Conservation (phyloP, 129 eudicot genomes). For the Centella asiatica region DNA sequence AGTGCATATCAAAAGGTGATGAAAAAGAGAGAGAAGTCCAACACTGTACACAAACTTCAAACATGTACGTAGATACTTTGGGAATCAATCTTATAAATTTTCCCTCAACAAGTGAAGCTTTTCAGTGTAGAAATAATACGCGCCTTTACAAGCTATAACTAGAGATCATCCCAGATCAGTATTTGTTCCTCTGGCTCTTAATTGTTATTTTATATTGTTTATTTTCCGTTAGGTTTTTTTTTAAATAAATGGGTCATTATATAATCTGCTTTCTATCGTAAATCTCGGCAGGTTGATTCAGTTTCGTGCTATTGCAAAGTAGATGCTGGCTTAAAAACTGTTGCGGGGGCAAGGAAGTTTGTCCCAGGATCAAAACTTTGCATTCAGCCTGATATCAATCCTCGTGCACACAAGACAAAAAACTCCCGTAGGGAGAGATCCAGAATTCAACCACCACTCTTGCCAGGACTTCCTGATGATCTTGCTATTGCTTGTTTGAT, state of each 20-base stretch:
- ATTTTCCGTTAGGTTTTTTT: neutral
- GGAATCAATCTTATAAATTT: no score
- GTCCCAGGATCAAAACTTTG: conserved; percentile 94
- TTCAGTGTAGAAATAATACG: neutral
- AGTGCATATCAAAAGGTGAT: no score
- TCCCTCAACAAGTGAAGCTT: neutral
- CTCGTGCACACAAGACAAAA: conserved; percentile 69
- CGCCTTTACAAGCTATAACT: neutral
- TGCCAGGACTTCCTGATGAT: conserved; percentile 92
- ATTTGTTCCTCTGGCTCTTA: neutral
- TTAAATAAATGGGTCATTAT: neutral
- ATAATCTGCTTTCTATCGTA: neutral
- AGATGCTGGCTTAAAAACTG: conserved; percentile 85
- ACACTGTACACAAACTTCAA: neutral
- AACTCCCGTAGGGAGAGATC: conserved; percentile 69
- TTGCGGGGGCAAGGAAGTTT: conserved; percentile 89
- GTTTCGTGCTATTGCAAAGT: conserved; percentile 96
- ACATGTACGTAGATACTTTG: neutral
- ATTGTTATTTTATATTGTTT: neutral
- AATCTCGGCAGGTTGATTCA: conserved; percentile 70
- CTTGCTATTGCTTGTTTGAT: conserved; percentile 76
- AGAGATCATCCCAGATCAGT: neutral
- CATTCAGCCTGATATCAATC: conserved; percentile 89
- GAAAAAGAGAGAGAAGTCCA: no score
- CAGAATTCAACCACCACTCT: conserved; percentile 76